These are phyloP conservation scores for Kingdonia uniflora DNA, from an alignment of 164 flowering plant genomes.

Conservation along the genomic window DNA sequence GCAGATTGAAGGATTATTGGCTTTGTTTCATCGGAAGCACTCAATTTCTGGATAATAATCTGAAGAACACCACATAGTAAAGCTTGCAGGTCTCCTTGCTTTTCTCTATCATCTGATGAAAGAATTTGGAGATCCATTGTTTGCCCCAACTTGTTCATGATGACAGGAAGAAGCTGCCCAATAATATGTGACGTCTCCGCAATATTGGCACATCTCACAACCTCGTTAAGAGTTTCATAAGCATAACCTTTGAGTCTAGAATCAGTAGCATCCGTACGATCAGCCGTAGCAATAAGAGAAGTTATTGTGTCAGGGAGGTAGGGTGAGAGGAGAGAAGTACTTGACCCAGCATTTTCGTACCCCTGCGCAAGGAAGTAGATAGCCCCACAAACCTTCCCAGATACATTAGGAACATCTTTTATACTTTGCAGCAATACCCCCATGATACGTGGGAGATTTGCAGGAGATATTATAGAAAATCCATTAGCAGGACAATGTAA, in stretches of 20 bases:
- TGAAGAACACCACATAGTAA: conserved; percentile 69
- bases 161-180: conserved; percentile 47
- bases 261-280: conserved; percentile 49
- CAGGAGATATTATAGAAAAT: conserved; percentile 48
- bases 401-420: conserved; percentile 60
- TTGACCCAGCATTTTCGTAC: conserved; percentile 47
- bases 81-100: conserved; percentile 73
- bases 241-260: conserved; percentile 67
- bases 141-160: conserved; percentile 55
- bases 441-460: conserved; percentile 38
- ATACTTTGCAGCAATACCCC: conserved; percentile 52
- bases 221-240: conserved; percentile 75
- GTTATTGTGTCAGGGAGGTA: conserved; percentile 42
- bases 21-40: conserved; percentile 49
- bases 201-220: conserved; percentile 57
- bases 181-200: conserved; percentile 44
- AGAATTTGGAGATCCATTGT: conserved; percentile 49
- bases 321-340: conserved; percentile 43
- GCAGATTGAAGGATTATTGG: conserved; percentile 44
- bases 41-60: conserved; percentile 71
- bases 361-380: conserved; percentile 78
- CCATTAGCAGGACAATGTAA: conserved; percentile 49
- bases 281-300: conserved; percentile 42
- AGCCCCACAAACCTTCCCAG: conserved; percentile 83
- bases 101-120: conserved; percentile 69